Percentiles rank a stretch among this genome's conserved stretches.
phyloP scores from a whole-genome alignment of 1,139 yeast species.

The Zygosaccharomyces sapae region DNA sequence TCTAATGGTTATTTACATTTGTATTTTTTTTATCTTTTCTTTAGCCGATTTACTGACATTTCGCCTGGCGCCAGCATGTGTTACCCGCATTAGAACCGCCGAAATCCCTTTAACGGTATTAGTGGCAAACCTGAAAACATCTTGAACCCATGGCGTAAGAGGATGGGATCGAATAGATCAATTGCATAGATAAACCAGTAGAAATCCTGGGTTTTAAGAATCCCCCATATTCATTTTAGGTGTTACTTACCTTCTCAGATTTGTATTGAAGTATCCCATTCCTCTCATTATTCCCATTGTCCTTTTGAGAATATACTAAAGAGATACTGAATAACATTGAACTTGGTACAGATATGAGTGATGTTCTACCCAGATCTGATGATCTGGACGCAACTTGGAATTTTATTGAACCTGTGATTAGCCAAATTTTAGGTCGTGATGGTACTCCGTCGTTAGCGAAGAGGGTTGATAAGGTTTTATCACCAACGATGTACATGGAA shows the following conservation, averaged over 20 bases:
- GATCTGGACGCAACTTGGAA: conserved; percentile 71
- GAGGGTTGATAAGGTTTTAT: conserved; percentile 55
- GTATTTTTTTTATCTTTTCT: not conserved
- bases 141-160: not conserved
- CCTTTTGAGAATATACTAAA: not conserved
- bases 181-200: not conserved
- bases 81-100: conserved; percentile 1
- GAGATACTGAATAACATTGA: not conserved
- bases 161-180: not conserved
- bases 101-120: conserved; percentile 5
- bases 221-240: not conserved
- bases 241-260: not conserved
- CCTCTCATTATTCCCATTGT: not conserved
- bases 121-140: conserved; percentile 6
- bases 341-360: conserved; percentile 27
- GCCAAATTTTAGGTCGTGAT: conserved; percentile 58
- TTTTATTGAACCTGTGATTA: conserved; percentile 69
- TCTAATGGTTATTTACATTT: not conserved
- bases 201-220: not conserved
- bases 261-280: too few relatives aligned
- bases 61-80: not conserved
- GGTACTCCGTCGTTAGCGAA: conserved; percentile 20
- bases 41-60: conserved; percentile 1
- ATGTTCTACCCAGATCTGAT: conserved; percentile 38
- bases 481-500: conserved; percentile 68